A percentile compares a stretch with the other conserved stretches of the same genome.
Conservation (phyloP, 2,329 filamentous ascomycete species). For the Penicillium sp. region DNA sequence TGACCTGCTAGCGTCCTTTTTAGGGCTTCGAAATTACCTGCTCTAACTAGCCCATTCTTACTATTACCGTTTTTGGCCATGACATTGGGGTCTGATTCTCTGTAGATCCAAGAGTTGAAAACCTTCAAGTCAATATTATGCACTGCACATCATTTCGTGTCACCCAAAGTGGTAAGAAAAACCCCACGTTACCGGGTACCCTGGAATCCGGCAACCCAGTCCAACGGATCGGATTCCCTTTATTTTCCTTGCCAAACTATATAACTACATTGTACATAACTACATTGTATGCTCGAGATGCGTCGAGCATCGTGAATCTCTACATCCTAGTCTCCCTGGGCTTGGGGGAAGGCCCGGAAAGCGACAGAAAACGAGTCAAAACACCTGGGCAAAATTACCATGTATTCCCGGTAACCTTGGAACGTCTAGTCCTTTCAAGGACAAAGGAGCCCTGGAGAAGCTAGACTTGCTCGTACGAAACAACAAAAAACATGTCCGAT, state of each 20-base stretch:
- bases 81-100: background rate
- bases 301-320: background rate
- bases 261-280: background rate
- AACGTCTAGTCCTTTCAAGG: background rate
- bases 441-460: background rate
- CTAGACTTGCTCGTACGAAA: too few species aligned
- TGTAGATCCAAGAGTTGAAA: background rate
- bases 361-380: too few species aligned
- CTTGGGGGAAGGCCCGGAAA: background rate
- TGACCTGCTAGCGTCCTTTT: background rate
- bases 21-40: background rate
- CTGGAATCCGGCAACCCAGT: slow-evolving; percentile 19
- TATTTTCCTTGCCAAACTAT: slow-evolving; percentile 6
- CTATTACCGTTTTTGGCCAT: background rate
- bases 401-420: too few species aligned
- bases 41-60: background rate
- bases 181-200: slow-evolving; percentile 18
- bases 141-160: background rate
- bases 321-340: background rate
- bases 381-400: too few species aligned
- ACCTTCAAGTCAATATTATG: background rate
- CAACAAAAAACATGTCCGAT: background rate
- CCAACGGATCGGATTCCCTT: slow-evolving; percentile 25
- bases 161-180: background rate
- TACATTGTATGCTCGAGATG: background rate